Percentiles rank a stretch among this genome's conserved stretches.
Evolutionary conservation across 352 stramenopile species (phyloP).

Genomic region (Blastocystis hominis): DNA sequence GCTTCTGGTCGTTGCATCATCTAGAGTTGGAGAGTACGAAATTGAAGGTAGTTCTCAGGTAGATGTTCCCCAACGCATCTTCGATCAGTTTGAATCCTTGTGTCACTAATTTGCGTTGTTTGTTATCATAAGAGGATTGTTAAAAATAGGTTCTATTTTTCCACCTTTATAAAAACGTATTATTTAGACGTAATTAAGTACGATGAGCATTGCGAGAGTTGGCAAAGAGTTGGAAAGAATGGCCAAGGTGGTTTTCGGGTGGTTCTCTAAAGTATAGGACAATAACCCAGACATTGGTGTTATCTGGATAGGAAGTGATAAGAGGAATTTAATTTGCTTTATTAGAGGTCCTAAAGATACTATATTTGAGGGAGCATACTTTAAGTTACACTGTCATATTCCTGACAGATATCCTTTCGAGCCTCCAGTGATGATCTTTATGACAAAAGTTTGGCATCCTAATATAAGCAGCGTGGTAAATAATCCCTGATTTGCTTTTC

Average conservation of each 20-base stretch:
- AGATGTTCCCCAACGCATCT: neutral
- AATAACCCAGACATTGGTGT: slow-evolving; percentile 17
- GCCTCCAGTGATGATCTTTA: slow-evolving; percentile 71
- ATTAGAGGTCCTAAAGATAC: slow-evolving; percentile 71
- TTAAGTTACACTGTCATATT: slow-evolving; percentile 74
- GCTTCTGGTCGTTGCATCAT: neutral
- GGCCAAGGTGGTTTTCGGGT: neutral
- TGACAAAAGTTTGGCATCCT: slow-evolving; percentile 80
- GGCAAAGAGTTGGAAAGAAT: neutral
- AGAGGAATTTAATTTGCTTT: slow-evolving; percentile 61
- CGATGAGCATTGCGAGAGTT: neutral
- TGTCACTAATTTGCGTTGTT: neutral
- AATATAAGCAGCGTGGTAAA: slow-evolving; percentile 69
- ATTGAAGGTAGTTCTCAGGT: neutral
- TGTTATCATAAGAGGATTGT: neutral
- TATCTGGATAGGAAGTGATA: neutral
- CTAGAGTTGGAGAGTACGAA: neutral
- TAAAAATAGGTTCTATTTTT: too few relatives aligned
- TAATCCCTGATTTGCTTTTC: neutral
- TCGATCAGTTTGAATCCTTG: neutral
- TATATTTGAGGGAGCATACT: slow-evolving; percentile 73
- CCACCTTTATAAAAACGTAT: too few relatives aligned
- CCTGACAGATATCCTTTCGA: slow-evolving; percentile 74
- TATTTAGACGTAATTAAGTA: too few relatives aligned
- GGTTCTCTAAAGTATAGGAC: neutral